Evolutionary conservation across 2,329 filamentous ascomycete species (phyloP).

Genomic region (Chrysoporthe puriensis): DNA sequence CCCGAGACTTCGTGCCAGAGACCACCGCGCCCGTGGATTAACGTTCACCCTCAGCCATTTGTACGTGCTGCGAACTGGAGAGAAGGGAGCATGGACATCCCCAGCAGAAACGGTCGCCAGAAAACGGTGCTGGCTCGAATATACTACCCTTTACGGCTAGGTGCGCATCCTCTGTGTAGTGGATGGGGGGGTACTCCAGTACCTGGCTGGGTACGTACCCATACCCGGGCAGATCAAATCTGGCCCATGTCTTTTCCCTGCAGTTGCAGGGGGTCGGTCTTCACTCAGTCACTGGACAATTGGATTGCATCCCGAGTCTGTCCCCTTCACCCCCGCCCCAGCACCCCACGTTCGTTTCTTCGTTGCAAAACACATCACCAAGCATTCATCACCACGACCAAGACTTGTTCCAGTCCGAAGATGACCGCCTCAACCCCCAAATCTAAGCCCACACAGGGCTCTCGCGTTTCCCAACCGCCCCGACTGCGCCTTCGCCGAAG

Average conservation of each 20-base stretch:
- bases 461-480: constrained; percentile 14
- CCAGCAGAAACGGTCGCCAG: constrained; percentile 1
- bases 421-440: constrained; percentile 4
- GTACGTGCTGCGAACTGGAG: not conserved
- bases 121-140: constrained; percentile 7
- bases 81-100: not conserved
- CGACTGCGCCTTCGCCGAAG: constrained; percentile 17
- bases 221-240: not conserved
- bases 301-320: not conserved
- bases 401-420: not conserved
- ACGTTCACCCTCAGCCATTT: not conserved
- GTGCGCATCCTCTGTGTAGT: not conserved
- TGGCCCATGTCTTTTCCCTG: not conserved
- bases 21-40: not conserved
- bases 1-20: not conserved
- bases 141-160: constrained; percentile 1
- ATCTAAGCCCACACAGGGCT: not conserved
- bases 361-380: constrained; percentile 8
- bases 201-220: constrained; percentile 8
- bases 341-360: not conserved
- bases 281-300: constrained; percentile 6
- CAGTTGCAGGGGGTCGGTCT: constrained; percentile 3
- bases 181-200: not conserved
- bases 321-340: not conserved
- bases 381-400: not conserved